Conservation (phyloP, 106 monocot genomes). For the Dendrobium huoshanense region DNA sequence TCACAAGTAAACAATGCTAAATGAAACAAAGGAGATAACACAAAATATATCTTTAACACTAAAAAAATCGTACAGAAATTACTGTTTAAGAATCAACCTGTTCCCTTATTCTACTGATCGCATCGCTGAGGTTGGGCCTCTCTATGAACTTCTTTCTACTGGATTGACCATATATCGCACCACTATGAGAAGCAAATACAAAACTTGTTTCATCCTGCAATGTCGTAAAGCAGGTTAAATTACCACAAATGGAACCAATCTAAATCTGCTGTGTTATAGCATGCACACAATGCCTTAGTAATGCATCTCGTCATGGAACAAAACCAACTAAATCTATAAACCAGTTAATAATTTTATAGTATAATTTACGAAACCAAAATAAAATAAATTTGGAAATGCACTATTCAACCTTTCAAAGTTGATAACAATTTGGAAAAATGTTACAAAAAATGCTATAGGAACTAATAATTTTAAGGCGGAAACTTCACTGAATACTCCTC, state of each 20-base stretch:
- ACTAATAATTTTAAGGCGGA: neutral
- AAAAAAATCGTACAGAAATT: neutral
- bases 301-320: neutral
- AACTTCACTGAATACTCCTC: neutral
- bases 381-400: neutral
- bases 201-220: slow-evolving; percentile 19
- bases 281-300: neutral
- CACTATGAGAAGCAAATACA: slow-evolving; percentile 4
- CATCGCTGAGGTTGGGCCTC: slow-evolving; percentile 38
- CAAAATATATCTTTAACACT: neutral
- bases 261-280: neutral
- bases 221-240: neutral
- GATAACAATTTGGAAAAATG: neutral
- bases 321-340: neutral
- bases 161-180: slow-evolving; percentile 25
- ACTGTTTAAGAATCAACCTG: slow-evolving; percentile 36
- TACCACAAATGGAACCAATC: slow-evolving; percentile 6
- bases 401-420: neutral
- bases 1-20: neutral
- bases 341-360: neutral
- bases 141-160: slow-evolving; percentile 11
- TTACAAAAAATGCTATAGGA: neutral
- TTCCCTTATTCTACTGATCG: slow-evolving; percentile 62
- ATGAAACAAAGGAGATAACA: neutral
- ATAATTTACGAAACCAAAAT: neutral